These are phyloP conservation scores for Rhizomucor miehei DNA, from an alignment of 371 early-diverging fungal species.

Conservation along the genomic window DNA sequence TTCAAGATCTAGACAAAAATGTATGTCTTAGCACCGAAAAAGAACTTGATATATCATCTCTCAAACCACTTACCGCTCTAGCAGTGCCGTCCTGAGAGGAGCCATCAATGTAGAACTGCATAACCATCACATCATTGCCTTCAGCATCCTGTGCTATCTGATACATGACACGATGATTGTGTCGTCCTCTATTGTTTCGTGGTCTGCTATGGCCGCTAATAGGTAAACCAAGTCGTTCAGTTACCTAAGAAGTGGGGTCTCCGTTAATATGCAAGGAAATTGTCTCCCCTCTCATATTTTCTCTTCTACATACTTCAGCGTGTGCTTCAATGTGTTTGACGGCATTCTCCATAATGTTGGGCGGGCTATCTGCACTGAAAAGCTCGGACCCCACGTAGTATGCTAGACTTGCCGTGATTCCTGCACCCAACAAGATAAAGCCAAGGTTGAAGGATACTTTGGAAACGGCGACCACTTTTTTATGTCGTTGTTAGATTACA, in stretches of 20 bases:
- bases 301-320: conserved; percentile 14
- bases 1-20: conserved; percentile 14
- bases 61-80: conserved; percentile 14
- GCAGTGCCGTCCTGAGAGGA: conserved; percentile 38
- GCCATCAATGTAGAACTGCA: conserved; percentile 48
- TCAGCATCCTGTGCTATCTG: conserved; percentile 36
- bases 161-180: conserved; percentile 33
- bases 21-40: no score
- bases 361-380: conserved; percentile 34
- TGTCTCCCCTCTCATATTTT: background rate
- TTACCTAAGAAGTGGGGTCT: background rate
- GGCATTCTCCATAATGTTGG: conserved; percentile 32
- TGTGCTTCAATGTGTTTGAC: conserved; percentile 30
- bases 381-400: conserved; percentile 35
- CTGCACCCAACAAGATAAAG: conserved; percentile 28
- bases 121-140: conserved; percentile 39
- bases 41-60: no score
- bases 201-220: conserved; percentile 45
- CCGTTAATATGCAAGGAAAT: background rate
- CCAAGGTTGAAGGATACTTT: conserved; percentile 33
- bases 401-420: conserved; percentile 24
- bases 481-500: no score
- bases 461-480: conserved; percentile 41
- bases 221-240: conserved; percentile 20
- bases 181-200: conserved; percentile 29